Conservation (phyloP, 768 basidiomycete genomes). For the Lactifluus piperatus region DNA sequence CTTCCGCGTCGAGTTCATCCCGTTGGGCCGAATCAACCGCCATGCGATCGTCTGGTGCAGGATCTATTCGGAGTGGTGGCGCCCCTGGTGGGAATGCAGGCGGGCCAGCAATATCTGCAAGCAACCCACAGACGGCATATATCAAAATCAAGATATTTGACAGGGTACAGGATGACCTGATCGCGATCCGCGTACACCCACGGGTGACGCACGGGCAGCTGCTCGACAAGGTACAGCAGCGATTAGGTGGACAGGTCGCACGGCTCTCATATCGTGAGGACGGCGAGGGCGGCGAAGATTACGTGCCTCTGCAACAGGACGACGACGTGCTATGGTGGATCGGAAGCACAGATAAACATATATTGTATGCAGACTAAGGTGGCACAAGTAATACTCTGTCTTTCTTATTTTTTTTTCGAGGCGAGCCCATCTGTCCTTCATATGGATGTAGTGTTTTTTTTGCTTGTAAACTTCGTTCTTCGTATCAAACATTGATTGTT, state of each 20-base stretch:
- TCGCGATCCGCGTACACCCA: slow-evolving; percentile 95
- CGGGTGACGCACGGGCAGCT: slow-evolving; percentile 78
- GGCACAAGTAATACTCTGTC: not conserved
- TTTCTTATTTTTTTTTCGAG: not conserved
- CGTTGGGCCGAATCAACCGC: slow-evolving; percentile 14
- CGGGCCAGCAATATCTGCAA: slow-evolving; percentile 65
- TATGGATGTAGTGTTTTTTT: not conserved
- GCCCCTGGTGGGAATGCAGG: slow-evolving; percentile 48
- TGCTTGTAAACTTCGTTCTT: not conserved
- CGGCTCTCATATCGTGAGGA: slow-evolving; percentile 71
- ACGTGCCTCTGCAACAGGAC: slow-evolving; percentile 56
- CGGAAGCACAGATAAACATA: slow-evolving; percentile 70
- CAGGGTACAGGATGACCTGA: slow-evolving; percentile 85
- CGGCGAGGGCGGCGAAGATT: slow-evolving; percentile 50
- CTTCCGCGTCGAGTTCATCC: slow-evolving; percentile 23
- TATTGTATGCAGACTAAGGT: slow-evolving; percentile 65
- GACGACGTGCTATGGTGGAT: slow-evolving; percentile 64
- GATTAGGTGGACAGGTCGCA: slow-evolving; percentile 67
- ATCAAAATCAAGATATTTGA: slow-evolving; percentile 99
- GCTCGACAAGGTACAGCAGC: slow-evolving; percentile 84
- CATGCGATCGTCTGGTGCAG: slow-evolving; percentile 34
- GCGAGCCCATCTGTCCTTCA: slow-evolving; percentile 5
- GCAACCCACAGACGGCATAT: slow-evolving; percentile 77
- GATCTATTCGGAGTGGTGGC: slow-evolving; percentile 44
- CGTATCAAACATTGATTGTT: slow-evolving; percentile 7